Percentiles rank a stretch among this genome's conserved stretches.
Evolutionary conservation across 2,329 filamentous ascomycete species (phyloP).

Genomic region (Aspergillus persii): DNA sequence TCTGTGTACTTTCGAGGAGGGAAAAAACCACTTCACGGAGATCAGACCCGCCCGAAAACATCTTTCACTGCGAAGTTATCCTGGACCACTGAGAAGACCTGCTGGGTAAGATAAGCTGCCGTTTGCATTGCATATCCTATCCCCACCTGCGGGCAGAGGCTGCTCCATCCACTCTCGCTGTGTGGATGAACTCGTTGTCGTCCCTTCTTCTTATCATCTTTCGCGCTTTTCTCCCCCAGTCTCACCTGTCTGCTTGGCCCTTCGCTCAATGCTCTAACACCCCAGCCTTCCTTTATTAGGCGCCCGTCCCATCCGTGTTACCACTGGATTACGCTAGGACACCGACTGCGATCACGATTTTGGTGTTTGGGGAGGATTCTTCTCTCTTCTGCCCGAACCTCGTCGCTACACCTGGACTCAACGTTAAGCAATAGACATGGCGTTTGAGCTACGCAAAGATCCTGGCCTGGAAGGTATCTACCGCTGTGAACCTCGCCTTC

Average conservation of each 20-base stretch:
- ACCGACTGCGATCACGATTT: neutral
- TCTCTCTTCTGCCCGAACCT: neutral
- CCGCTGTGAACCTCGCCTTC: neutral
- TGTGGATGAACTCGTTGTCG: neutral
- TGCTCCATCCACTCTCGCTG: neutral
- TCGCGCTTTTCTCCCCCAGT: neutral
- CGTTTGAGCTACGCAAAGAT: slow-evolving; percentile 13
- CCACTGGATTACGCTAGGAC: neutral
- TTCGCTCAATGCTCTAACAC: neutral
- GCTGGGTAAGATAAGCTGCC: neutral
- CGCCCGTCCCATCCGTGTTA: neutral
- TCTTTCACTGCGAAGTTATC: neutral
- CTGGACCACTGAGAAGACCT: neutral
- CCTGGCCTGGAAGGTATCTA: slow-evolving; percentile 14
- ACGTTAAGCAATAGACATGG: slow-evolving; percentile 11
- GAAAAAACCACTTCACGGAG: too few relatives aligned
- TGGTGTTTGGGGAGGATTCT: neutral
- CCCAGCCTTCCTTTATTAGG: neutral
- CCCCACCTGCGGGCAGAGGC: neutral
- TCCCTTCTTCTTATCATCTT: neutral
- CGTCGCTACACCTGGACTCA: neutral
- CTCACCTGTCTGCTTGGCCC: neutral
- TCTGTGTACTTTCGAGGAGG: neutral
- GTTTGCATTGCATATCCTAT: neutral
- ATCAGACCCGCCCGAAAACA: neutral